These are phyloP conservation scores for Pythium rhizo-oryzae DNA, from an alignment of 352 stramenopile species.

Conservation along the genomic window DNA sequence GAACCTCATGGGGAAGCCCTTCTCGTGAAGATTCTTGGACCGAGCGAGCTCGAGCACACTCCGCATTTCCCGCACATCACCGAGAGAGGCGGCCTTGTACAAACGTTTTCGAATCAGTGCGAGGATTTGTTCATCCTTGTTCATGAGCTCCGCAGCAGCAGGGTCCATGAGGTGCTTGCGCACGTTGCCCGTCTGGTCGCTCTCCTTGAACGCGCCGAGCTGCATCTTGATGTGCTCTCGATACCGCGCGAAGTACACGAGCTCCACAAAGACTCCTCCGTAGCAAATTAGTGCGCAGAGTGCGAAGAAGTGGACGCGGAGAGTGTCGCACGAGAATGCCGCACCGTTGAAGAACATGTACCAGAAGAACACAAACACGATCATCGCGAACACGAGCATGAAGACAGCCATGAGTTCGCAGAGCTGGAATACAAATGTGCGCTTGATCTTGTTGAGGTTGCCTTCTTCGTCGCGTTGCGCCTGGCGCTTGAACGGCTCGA, in stretches of 20 bases:
- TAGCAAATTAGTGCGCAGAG: conserved; percentile 60
- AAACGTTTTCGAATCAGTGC: conserved; percentile 63
- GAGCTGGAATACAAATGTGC: conserved; percentile 72
- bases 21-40: conserved; percentile 39
- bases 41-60: conserved; percentile 59
- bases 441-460: conserved; percentile 74
- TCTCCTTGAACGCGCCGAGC: conserved; percentile 79
- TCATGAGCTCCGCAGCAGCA: conserved; percentile 61
- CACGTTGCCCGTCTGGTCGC: conserved; percentile 78
- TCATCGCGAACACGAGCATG: conserved; percentile 50
- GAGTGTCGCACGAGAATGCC: conserved; percentile 57
- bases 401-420: conserved; percentile 64
- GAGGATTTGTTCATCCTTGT: conserved; percentile 69
- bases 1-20: conserved; percentile 67
- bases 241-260: conserved; percentile 73
- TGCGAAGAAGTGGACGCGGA: conserved; percentile 66
- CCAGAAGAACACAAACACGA: conserved; percentile 71
- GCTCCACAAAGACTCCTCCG: conserved; percentile 59
- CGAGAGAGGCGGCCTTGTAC: conserved; percentile 71
- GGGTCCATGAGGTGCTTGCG: conserved; percentile 66
- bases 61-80: conserved; percentile 66
- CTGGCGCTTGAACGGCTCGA: conserved; percentile 76
- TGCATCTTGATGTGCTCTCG: conserved; percentile 88
- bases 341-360: conserved; percentile 85
- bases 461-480: conserved; percentile 55